Base-by-base conservation (phyloP, 2,329 filamentous ascomycete species). In the Neoarthrinium moseri region DNA sequence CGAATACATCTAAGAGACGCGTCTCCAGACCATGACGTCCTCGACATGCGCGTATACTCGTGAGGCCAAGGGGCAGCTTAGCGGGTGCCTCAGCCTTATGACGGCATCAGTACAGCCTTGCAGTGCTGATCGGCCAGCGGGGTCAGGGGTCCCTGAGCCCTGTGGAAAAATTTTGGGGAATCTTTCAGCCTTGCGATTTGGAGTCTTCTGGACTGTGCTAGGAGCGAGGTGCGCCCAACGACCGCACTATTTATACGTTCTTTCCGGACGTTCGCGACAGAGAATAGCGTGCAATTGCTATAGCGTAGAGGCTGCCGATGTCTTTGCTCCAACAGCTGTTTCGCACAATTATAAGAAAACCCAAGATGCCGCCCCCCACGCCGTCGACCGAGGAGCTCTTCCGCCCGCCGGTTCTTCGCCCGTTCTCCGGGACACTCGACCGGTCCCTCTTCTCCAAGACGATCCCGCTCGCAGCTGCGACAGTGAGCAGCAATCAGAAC, bases 371-470 rank as follows among this genome's bases (percentile, higher is more conserved):
- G 7, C n/a, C 26, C 11, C 26, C 40, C 11, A 12, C 6, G 13
- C 26, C 83, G 26, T n/a, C 26, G 7, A 17, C n/a, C 27, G 30
- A 82, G 78, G 72, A 70, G 52, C 62, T 81, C 41, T 89, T 96
- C 66, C 83, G 85, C 54, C 89, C 91, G 37, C 91, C 91, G 20
- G 75, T 91, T 49, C 86, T 92, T 57, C 86, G 88, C 65, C 64
- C 67, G 7, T 84, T 86, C 49, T 88, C 89, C 73, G 84, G 84
- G 61, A 79, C 81, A 40, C 81, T 99, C 52, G 91, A 99, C 70
- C 84, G 89, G 55, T 78, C 85, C 13, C 84, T 95, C 52, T 97
- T 97, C 72, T 75, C 80, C 43, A 89, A 86, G 64, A 87, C 77
- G 1, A 71, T 96, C 45, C 83, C 86, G 20, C 74, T 92, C 20